Conservation (phyloP, 2,329 filamentous ascomycete genomes). For the Fusarium acutatum region DNA sequence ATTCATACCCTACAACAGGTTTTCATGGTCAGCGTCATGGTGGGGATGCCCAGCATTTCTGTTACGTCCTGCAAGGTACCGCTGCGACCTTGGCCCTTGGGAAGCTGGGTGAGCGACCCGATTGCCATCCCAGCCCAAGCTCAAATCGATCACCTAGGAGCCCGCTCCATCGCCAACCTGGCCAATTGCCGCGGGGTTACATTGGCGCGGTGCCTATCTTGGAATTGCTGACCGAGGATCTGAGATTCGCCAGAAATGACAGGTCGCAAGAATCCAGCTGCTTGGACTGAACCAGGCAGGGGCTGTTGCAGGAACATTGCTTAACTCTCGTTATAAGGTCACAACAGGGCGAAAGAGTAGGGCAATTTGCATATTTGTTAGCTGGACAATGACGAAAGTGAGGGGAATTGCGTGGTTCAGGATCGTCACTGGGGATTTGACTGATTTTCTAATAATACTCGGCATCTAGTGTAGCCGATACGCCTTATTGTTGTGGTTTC, state of each 20-base stretch:
- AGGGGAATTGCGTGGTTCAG: not conserved
- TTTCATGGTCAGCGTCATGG: not conserved
- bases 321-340: not conserved
- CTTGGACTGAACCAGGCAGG: not conserved
- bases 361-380: not conserved
- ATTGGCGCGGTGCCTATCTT: slow-evolving; percentile 17
- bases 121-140: not conserved
- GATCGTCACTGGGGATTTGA: not conserved
- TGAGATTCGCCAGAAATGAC: slow-evolving; percentile 24
- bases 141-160: not conserved
- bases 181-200: slow-evolving; percentile 9
- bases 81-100: slow-evolving; percentile 13
- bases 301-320: not conserved
- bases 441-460: not conserved
- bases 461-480: not conserved
- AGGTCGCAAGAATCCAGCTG: slow-evolving; percentile 23
- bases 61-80: slow-evolving; percentile 29
- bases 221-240: slow-evolving; percentile 26
- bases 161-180: slow-evolving; percentile 1
- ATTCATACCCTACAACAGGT: slow-evolving; percentile 6
- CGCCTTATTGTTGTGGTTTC: not conserved
- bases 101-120: not conserved
- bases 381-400: not conserved
- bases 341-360: not conserved
- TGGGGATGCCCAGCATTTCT: slow-evolving; percentile 11